These are phyloP conservation scores for Salicornia ramosissima DNA, from an alignment of 148 eudicot genomes.

Conservation along the genomic window DNA sequence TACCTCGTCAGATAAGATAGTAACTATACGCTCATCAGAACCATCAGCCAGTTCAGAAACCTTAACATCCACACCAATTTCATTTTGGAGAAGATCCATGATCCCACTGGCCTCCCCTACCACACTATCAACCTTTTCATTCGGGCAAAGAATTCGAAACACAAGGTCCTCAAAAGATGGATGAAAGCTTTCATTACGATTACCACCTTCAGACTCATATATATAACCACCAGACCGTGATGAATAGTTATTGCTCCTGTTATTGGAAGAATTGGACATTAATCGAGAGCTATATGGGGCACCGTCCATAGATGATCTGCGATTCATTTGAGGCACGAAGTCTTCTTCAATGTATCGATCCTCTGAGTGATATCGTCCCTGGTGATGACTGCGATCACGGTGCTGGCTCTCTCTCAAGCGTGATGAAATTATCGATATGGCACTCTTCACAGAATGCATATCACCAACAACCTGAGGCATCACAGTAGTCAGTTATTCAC, in stretches of 20 bases:
- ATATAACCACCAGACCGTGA: constrained; percentile 48
- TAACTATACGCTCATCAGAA: constrained; percentile 65
- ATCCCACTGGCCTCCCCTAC: constrained; percentile 82
- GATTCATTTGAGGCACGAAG: constrained; percentile 47
- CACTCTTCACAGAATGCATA: constrained; percentile 68
- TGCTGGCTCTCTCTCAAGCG: constrained; percentile 98
- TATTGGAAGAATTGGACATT: constrained; percentile 35
- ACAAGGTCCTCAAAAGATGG: constrained; percentile 65
- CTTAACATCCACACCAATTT: constrained; percentile 84
- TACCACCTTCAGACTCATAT: constrained; percentile 43
- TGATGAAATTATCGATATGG: constrained; percentile 67
- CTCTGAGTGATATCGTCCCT: constrained; percentile 59
- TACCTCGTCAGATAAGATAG: constrained; percentile 86
- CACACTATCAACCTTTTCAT: constrained; percentile 63
- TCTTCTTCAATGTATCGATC: constrained; percentile 81
- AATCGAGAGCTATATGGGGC: constrained; percentile 48
- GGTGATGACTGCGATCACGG: constrained; percentile 78
- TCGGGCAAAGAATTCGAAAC: constrained; percentile 88
- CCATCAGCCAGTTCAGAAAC: constrained; percentile 65
- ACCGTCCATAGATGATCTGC: constrained; percentile 47
- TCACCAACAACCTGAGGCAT: constrained; percentile 78
- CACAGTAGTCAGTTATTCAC: constrained; percentile 14
- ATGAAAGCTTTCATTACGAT: constrained; percentile 43
- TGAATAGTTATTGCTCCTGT: constrained; percentile 45
- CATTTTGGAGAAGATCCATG: constrained; percentile 78